A percentile compares a stretch with the other conserved stretches of the same genome.
Evolutionary conservation across 108 stramenopile genomes (phyloP).

Genomic region (Aurantiochytrium sp.): DNA sequence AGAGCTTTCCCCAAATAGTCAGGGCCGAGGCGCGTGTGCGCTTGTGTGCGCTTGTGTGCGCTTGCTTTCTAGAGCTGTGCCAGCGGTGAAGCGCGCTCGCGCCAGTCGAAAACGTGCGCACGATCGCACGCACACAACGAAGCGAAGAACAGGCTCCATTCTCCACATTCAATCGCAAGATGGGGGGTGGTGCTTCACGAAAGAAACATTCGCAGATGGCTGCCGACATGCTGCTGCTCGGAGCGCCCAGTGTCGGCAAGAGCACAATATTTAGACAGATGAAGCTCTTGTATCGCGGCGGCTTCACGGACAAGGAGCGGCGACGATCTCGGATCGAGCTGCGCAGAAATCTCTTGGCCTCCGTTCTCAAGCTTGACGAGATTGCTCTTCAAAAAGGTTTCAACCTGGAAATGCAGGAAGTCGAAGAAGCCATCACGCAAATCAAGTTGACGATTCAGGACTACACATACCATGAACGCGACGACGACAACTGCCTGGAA

Average conservation of each 20-base stretch:
- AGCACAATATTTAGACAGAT: neutral
- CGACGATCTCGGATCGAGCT: neutral
- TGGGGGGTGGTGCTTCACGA: neutral
- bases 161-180: neutral
- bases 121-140: too few species aligned
- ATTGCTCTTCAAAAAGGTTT: neutral
- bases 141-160: too few species aligned
- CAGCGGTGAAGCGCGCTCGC: too few species aligned
- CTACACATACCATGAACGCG: neutral
- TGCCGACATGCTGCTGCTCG: conserved; percentile 7
- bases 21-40: too few species aligned
- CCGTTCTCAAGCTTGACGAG: neutral
- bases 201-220: neutral
- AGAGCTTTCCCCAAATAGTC: too few species aligned
- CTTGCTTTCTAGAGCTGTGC: too few species aligned
- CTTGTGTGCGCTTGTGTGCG: too few species aligned
- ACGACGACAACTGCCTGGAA: neutral
- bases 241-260: neutral
- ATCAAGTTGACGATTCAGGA: neutral
- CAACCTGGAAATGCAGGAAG: neutral
- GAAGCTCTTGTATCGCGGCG: neutral
- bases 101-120: too few species aligned
- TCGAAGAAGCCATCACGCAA: neutral
- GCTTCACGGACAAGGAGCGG: neutral
- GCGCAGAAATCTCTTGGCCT: neutral